Percentiles rank a stretch among this genome's conserved stretches.
phyloP scores from a whole-genome alignment of 2,329 filamentous ascomycete species.

The Endoconidiophora laricicola region DNA sequence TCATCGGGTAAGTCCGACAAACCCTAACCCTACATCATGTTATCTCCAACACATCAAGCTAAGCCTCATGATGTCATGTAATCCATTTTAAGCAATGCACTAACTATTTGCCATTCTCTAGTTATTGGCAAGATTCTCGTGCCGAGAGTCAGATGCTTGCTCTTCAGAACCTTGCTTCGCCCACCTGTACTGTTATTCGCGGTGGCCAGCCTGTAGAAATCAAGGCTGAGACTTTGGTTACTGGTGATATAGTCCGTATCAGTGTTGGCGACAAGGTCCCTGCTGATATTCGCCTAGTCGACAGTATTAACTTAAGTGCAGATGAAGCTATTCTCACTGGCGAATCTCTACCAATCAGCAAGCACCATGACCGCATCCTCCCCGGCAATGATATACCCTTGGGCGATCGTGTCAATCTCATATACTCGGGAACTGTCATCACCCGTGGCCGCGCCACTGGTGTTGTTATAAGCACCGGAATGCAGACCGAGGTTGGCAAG shows the following conservation, averaged over 20 bases:
- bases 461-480: conserved; percentile 53
- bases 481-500: conserved; percentile 59
- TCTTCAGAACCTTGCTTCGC: conserved; percentile 39
- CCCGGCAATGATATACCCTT: conserved; percentile 38
- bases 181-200: conserved; percentile 42
- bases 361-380: conserved; percentile 41
- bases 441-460: conserved; percentile 53
- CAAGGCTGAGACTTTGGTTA: conserved; percentile 42
- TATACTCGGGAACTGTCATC: conserved; percentile 55
- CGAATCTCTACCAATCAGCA: conserved; percentile 53
- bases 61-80: no score
- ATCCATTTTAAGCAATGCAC: background rate
- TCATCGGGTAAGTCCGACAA: conserved; percentile 37
- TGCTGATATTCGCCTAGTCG: conserved; percentile 48
- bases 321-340: conserved; percentile 63
- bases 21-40: background rate
- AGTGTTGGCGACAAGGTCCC: conserved; percentile 53
- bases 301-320: conserved; percentile 56
- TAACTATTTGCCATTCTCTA: conserved; percentile 1
- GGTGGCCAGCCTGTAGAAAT: conserved; percentile 33
- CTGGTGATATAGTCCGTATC: conserved; percentile 47
- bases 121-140: conserved; percentile 34
- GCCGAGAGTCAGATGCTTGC: conserved; percentile 47
- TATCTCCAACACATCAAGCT: background rate
- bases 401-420: conserved; percentile 54